These are phyloP conservation scores for Coriaria nepalensis DNA, from an alignment of 306 rosid genomes.

Conservation along the genomic window DNA sequence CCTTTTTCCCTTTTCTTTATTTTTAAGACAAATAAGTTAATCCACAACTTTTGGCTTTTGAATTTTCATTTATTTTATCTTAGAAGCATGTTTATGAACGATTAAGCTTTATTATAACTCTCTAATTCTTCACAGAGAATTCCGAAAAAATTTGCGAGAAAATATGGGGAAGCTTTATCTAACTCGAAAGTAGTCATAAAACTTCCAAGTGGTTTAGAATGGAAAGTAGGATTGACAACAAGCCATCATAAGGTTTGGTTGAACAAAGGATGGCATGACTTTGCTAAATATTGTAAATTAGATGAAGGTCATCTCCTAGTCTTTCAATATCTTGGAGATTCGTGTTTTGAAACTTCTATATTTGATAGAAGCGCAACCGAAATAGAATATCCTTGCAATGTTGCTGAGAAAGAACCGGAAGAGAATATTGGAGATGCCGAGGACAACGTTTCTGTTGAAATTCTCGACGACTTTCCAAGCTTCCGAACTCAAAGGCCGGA, in stretches of 20 bases:
- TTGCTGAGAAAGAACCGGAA: not conserved
- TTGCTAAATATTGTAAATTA: too few species aligned
- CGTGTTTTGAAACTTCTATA: not conserved
- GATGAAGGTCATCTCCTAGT: conserved; percentile 7
- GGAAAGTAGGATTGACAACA: too few species aligned
- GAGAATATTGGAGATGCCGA: too few species aligned
- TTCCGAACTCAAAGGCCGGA: too few species aligned
- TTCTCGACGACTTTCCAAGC: not conserved
- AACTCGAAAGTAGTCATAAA: conserved; percentile 4
- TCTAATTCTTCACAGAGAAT: conserved; percentile 14
- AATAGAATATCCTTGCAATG: not conserved
- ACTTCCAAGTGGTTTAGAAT: conserved; percentile 18
- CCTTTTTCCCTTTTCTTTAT: too few species aligned
- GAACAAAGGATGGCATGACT: conserved; percentile 12
- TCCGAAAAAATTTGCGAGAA: conserved; percentile 14
- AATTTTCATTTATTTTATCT: not conserved
- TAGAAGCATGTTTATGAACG: too few species aligned
- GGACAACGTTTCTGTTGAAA: too few species aligned
- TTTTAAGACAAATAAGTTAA: too few species aligned
- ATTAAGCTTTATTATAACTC: not conserved
- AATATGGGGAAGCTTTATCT: conserved; percentile 12
- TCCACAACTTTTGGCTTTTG: too few species aligned
- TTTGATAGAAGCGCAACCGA: conserved; percentile 5
- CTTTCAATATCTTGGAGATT: conserved; percentile 6
- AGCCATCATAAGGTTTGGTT: conserved; percentile 9